Conservation (phyloP, 345 rosid genomes). For the Hypericum androsaemum region DNA sequence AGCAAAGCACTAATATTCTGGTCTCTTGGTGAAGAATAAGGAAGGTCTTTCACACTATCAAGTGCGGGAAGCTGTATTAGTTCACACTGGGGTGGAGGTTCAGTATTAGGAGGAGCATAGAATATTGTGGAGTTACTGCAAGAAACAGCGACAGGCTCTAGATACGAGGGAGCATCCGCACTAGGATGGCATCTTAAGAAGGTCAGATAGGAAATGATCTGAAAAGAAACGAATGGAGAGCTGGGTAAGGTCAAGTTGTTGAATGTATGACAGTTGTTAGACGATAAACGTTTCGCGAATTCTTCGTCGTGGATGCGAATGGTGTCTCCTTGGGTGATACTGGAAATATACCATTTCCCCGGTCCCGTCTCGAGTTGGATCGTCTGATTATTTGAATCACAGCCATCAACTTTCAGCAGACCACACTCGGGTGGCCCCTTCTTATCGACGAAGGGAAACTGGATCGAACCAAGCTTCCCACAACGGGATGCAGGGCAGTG, state of each 20-base stretch:
- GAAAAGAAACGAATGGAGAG: slow-evolving; percentile 19
- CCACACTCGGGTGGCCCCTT: slow-evolving; percentile 15
- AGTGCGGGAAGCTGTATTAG: slow-evolving; percentile 13
- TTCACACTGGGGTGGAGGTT: slow-evolving; percentile 17
- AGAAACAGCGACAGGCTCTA: neutral
- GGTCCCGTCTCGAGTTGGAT: slow-evolving; percentile 20
- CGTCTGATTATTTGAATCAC: slow-evolving; percentile 6
- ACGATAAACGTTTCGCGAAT: slow-evolving; percentile 3
- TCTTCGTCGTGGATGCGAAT: slow-evolving; percentile 15
- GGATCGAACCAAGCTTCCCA: slow-evolving; percentile 12
- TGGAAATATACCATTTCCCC: slow-evolving; percentile 12
- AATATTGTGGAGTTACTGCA: slow-evolving; percentile 13
- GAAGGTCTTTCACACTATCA: no score
- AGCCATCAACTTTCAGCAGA: slow-evolving; percentile 18
- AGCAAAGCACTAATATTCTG: slow-evolving; percentile 7
- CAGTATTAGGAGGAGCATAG: neutral
- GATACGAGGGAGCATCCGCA: neutral
- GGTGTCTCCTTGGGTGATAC: slow-evolving; percentile 23
- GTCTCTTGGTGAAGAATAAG: no score
- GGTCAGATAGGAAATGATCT: neutral
- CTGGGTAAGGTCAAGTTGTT: slow-evolving; percentile 21
- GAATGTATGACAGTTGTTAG: slow-evolving; percentile 17
- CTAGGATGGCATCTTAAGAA: slow-evolving; percentile 22
- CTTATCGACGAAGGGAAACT: slow-evolving; percentile 14
- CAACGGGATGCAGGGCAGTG: slow-evolving; percentile 21